Conservation (phyloP, 1,284 basidiomycete genomes). For the Chalciporus sp. region DNA sequence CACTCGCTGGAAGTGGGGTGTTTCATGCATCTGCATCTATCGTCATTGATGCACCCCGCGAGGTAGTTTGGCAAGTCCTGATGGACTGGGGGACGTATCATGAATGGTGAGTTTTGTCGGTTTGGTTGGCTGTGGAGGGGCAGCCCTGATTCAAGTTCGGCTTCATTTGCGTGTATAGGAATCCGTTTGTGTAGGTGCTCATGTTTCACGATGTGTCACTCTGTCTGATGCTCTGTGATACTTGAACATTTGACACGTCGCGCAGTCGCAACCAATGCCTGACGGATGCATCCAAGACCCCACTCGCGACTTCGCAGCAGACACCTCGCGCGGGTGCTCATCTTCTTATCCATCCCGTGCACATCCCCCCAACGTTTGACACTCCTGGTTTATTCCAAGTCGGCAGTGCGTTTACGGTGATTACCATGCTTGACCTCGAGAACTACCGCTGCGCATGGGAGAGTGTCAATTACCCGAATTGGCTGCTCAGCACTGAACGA, state of each 20-base stretch:
- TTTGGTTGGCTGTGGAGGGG: background rate
- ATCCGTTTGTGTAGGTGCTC: constrained; percentile 60
- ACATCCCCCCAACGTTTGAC: constrained; percentile 60
- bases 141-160: background rate
- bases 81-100: constrained; percentile 38
- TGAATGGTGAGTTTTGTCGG: constrained; percentile 30
- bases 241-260: background rate
- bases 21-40: constrained; percentile 29
- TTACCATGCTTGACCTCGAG: constrained; percentile 52
- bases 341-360: constrained; percentile 51
- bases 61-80: constrained; percentile 36
- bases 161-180: constrained; percentile 51
- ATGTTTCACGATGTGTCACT: background rate
- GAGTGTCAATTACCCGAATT: constrained; percentile 43
- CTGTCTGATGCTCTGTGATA: background rate
- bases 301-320: constrained; percentile 42
- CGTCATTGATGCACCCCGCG: constrained; percentile 37
- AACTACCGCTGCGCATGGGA: constrained; percentile 62
- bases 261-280: constrained; percentile 58
- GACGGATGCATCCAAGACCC: constrained; percentile 43
- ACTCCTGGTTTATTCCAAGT: constrained; percentile 37
- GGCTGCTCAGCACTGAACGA: constrained; percentile 55
- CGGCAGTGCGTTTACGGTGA: constrained; percentile 41
- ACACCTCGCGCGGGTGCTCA: constrained; percentile 48
- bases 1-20: constrained; percentile 23